Evolutionary conservation across 768 basidiomycete genomes (phyloP).

Genomic region (Agaricus subrufescens): DNA sequence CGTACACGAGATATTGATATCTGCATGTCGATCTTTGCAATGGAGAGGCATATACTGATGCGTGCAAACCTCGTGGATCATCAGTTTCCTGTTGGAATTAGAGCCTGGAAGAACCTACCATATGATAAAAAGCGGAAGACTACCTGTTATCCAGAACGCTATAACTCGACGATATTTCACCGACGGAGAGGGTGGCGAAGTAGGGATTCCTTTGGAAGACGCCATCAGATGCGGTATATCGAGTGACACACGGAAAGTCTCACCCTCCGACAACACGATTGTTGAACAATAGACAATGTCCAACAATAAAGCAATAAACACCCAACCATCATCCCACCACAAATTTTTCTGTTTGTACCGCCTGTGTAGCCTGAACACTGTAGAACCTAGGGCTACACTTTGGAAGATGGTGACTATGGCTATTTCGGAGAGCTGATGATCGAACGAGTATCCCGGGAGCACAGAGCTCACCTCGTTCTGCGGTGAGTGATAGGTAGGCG

Average conservation of each 20-base stretch:
- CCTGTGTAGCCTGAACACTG: conserved; percentile 1
- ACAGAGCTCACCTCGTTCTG: too few species aligned
- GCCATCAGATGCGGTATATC: too few species aligned
- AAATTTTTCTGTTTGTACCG: background rate
- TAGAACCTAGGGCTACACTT: background rate
- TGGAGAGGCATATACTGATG: conserved; percentile 5
- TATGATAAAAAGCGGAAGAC: conserved; percentile 1
- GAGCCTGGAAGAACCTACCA: background rate
- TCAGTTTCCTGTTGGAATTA: too few species aligned
- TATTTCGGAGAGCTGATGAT: background rate
- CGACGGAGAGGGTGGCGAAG: background rate
- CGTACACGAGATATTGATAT: background rate
- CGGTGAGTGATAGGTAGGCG: too few species aligned
- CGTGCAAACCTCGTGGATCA: background rate
- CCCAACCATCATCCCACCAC: conserved; percentile 9
- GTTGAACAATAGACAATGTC: background rate
- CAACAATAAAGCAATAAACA: background rate
- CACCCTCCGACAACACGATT: background rate
- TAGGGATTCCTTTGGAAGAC: too few species aligned
- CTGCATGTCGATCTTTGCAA: conserved; percentile 4
- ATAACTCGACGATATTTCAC: background rate
- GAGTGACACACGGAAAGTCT: background rate
- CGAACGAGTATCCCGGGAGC: too few species aligned
- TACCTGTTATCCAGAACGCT: conserved; percentile 1
- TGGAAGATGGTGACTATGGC: background rate